These are phyloP conservation scores for Scutellaria galericulata DNA, from an alignment of 257 asterid genomes.

Conservation along the genomic window DNA sequence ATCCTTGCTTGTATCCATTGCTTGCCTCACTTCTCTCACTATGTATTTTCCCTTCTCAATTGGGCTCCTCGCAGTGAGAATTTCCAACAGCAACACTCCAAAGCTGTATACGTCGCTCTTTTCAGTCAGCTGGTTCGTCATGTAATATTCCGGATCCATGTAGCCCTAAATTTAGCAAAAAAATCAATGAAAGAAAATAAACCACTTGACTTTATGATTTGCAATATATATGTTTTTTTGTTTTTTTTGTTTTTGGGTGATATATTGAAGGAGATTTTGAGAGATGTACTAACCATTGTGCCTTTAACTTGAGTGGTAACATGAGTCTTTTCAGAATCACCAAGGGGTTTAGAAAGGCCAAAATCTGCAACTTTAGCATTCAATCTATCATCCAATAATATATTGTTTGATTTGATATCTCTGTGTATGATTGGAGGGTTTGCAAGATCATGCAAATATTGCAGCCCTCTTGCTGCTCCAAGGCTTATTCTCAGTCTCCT, in stretches of 20 bases:
- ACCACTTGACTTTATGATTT: background rate
- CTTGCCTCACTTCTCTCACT: constrained; percentile 65
- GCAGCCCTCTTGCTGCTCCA: constrained; percentile 89
- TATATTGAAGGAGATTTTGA: no score
- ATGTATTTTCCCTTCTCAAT: constrained; percentile 80
- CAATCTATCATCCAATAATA: constrained; percentile 70
- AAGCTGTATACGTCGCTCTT: constrained; percentile 91
- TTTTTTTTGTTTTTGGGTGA: no score
- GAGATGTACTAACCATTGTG: constrained; percentile 65
- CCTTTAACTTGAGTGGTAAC: constrained; percentile 96
- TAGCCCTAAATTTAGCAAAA: constrained; percentile 64
- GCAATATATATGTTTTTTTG: no score
- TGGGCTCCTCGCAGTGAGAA: constrained; percentile 67
- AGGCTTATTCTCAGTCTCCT: constrained; percentile 76
- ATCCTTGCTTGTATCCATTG: constrained; percentile 63
- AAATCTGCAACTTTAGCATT: constrained; percentile 95
- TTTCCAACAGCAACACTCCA: constrained; percentile 68
- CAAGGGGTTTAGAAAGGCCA: constrained; percentile 73
- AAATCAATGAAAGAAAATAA: background rate
- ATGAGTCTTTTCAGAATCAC: constrained; percentile 65
- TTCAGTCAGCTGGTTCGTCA: constrained; percentile 82
- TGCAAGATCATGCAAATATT: constrained; percentile 86
- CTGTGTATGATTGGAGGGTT: constrained; percentile 91
- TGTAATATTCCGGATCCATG: constrained; percentile 92
- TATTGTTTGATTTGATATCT: constrained; percentile 77